Evolutionary conservation across 352 stramenopile genomes (phyloP), one percentile per base, ranked within the genome.

Genomic region (Globisporangium cylindrosporum): DNA sequence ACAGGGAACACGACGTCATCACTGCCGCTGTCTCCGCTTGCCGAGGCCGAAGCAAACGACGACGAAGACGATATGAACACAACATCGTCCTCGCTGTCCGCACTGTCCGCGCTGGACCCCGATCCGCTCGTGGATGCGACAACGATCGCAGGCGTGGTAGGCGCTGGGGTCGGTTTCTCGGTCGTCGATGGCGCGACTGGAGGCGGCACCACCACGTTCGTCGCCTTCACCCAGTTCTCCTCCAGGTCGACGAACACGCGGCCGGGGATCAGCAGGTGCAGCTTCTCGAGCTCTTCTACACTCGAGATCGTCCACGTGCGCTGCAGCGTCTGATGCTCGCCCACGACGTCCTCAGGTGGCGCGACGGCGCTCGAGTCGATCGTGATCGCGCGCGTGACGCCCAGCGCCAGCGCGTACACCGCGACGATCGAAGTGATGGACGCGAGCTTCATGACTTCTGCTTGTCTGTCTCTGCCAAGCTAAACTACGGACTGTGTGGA

Each of bases 211-310:
- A 64, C 57, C 46, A 59, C 63, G 12, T 36, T 49, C 27, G 46
- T 38, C 64, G 57, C 32, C 24, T 32, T 38, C 43, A 18, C 22
- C 25, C 77, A 51, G 25, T 75, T 80, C 7, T 69, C 68, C 57
- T 84, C 73, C 57, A 84, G 59, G 49, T 83, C 79, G 59, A 90
- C 73, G 53, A 90, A 90, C 18, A 90, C 79, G 62, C 74, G 78
- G 25, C 79, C 79, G 34, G 81, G 81, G 15, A 90, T 58, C 25
- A 77, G 72, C 49, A 90, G 54, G 62, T 86, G 80, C 41, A 90
- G 69, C 60, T 79, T 71, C 69, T 83, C 64, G 27, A 86, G 68
- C 64, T 80, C 72, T 29, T 75, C 72, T 43, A 62, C 67, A 62
- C 76, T 86, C 49, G 78, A 76, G 64, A 86, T 54, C 48, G 72